These are phyloP conservation scores for Acanthamoeba polyphaga DNA, from an alignment of 208 protist genomes.

Conservation along the genomic window DNA sequence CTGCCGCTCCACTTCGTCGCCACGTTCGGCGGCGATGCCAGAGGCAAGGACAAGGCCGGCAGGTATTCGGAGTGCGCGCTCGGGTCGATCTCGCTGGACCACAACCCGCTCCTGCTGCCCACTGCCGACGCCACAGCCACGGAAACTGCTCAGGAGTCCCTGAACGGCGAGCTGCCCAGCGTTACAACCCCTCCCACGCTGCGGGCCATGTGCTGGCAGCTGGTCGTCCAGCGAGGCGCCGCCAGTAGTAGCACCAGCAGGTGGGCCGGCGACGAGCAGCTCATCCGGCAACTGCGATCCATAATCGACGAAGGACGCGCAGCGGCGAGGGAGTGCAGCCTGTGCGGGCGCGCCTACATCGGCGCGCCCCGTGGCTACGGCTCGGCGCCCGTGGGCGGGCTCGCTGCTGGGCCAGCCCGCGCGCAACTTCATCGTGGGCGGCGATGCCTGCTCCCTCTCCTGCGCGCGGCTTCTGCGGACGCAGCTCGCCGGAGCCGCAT, in stretches of 20 bases:
- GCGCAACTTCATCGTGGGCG: not conserved
- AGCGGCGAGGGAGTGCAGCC: not conserved
- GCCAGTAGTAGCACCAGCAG: not conserved
- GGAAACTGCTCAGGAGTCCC: not conserved
- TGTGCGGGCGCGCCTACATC: not conserved
- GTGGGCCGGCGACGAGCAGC: too few relatives aligned
- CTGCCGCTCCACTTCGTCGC: not conserved
- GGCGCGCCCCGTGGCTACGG: not conserved
- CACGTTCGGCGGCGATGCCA: not conserved
- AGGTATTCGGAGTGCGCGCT: not conserved
- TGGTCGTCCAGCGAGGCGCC: not conserved
- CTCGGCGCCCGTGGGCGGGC: not conserved
- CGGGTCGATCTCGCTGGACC: not conserved
- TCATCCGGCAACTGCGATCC: not conserved
- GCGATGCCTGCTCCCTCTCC: not conserved
- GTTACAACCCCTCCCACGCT: not conserved
- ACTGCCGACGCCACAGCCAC: not conserved
- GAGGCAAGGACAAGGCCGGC: not conserved
- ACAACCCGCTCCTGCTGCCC: not conserved
- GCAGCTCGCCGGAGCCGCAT: not conserved
- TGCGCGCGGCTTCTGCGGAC: not conserved
- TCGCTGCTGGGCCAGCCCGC: not conserved
- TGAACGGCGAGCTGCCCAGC: not conserved
- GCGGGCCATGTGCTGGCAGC: constrained; percentile 16
- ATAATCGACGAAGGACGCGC: not conserved